Base-by-base conservation (phyloP, 305 asterid species). In the Fraxinus latifolia region DNA sequence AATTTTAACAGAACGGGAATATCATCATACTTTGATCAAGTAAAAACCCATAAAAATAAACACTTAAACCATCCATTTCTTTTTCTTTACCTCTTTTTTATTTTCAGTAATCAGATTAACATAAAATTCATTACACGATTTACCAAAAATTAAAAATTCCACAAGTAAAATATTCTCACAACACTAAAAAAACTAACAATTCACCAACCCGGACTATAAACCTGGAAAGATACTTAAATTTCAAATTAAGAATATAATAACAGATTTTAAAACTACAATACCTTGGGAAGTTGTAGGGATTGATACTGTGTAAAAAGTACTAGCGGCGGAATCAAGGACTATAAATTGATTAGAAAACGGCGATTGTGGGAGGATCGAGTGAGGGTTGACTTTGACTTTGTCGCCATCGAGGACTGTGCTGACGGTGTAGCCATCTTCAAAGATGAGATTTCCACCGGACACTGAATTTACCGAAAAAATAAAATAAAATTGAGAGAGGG, bases 391-490 rank as follows among this genome's bases (percentile, higher is more conserved):
- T 19, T 79, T 79, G 74, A 83, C 79, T 88, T 92, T 92, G 90
- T 95, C 80, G 37, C 98, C 98, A 78, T 90, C 86, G 71, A 92
- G 72, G 83, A 93, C 80, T 50, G 97, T 95, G 89, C 71, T 90
- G 82, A 95, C 97, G 75, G 93, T 84, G 89, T 95, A 95, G 80
- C 98, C 97, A 39, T 89, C 93, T 86, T 93, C 98, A 47, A 77
- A 88, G 81, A 90, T 47, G 87, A 90, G 70, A 19, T 82, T 78
- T 60, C 86, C 87, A 32, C 80, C 85, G 15, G 79, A 87, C 77
- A 72, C 85, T 82, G 85, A 85, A 80, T 34, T 19, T 12, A 21
- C 27, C 50, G 7, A 1, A 37, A 5, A 72, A 32, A 31, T 0
- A 5, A 34, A 34, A 5, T 34, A 36, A 36, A 80, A 73, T 5